Evolutionary conservation across 306 rosid species (phyloP), one percentile per base, ranked within the genome.

Genomic region (Vigna mungo): DNA sequence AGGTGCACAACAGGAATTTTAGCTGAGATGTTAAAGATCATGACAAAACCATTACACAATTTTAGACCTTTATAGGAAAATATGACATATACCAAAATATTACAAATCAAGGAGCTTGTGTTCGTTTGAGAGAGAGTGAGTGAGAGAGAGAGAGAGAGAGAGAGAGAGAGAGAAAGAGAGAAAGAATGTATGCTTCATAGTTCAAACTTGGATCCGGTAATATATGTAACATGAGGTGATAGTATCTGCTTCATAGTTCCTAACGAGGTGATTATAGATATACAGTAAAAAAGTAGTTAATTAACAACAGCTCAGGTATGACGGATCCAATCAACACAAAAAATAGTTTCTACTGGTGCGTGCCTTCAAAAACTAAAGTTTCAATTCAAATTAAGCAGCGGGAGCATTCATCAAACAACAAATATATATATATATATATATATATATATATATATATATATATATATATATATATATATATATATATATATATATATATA

Each of bases 241-340:
- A 52, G 73, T 39, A 12, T 64, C 14, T 21, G 30, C 80, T 39
- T 66, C 74, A 16, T 17, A 55, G 75, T 67, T 68, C 68, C 44
- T 13, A 27, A 68, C 75, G 10, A 54, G 34, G 15, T 10, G 17
- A 75, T 49, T 39, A 5, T 39, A 14, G 17, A 53, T 15, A 53
- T 75, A 67, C 41, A 66, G 39, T 44, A 67, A 74, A 66, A 34
- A 23, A 25, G 66, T 72, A 64, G 49, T 65, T 41, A 18, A 17
- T 30, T 53, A n/a, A 47, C 27, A 62, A 47, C 37, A n/a, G 64
- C 71, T 74, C 70, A 54, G 20, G 46, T 65, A 30, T n/a, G 54
- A 44, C 12, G 49, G 62, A 77, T 77, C 81, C 55, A 77, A 75
- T 68, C 72, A 58, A 56, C n/a, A 48, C 13, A 81, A 16, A 30